Percentiles rank a stretch among this genome's conserved stretches.
Conservation (phyloP, 441 rosid species). For the Erodium moschatum region DNA sequence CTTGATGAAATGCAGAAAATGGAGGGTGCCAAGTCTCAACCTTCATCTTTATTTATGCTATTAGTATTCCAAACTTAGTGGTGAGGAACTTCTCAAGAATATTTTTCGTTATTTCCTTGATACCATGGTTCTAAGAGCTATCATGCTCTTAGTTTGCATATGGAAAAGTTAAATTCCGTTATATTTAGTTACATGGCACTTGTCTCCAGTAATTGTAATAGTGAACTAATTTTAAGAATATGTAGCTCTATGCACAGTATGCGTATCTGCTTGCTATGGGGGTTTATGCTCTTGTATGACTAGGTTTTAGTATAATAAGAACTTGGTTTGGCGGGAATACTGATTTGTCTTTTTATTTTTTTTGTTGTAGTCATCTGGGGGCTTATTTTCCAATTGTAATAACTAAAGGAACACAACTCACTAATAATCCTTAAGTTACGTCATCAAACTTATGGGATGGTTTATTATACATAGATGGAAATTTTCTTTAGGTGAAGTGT, state of each 20-base stretch:
- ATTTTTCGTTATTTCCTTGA: conserved; percentile 32
- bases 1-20: conserved; percentile 38
- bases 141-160: conserved; percentile 21
- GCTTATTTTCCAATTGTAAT: too few species aligned
- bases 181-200: neutral
- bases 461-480: neutral
- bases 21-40: conserved; percentile 37
- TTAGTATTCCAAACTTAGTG: conserved; percentile 51
- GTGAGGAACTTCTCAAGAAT: conserved; percentile 64
- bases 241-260: neutral
- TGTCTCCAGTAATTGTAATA: neutral
- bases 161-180: neutral
- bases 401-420: neutral
- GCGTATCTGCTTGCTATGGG: neutral
- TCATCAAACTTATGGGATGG: neutral
- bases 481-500: neutral
- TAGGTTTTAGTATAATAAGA: neutral
- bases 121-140: conserved; percentile 27
- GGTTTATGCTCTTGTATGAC: neutral
- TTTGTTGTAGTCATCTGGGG: neutral
- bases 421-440: neutral
- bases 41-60: conserved; percentile 49
- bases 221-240: neutral
- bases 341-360: neutral
- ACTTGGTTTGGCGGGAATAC: neutral